phyloP scores from a whole-genome alignment of 176 grass and related monocot genomes.

The Typha latifolia region DNA sequence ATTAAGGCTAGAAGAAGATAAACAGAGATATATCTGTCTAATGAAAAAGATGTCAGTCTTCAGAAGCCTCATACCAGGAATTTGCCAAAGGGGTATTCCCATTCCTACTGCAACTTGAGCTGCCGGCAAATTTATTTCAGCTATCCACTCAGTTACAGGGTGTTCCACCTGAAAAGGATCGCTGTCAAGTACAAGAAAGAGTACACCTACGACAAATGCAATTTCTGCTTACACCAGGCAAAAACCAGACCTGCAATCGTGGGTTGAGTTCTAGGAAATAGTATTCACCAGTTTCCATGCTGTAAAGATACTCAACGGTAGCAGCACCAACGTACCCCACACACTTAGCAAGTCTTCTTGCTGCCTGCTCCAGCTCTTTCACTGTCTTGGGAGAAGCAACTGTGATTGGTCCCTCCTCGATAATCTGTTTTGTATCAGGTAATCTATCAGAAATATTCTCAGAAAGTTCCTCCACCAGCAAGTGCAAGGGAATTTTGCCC shows the following conservation, averaged over 20 bases:
- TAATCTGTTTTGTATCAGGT: slow-evolving; percentile 60
- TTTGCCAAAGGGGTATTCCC: slow-evolving; percentile 93
- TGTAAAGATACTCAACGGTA: slow-evolving; percentile 97
- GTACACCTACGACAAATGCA: no score
- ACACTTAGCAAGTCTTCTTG: slow-evolving; percentile 84
- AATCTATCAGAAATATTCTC: no score
- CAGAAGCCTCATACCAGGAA: slow-evolving; percentile 50
- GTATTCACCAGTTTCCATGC: slow-evolving; percentile 97
- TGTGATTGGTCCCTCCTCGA: slow-evolving; percentile 93
- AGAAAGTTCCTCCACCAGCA: slow-evolving; percentile 3
- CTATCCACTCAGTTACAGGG: slow-evolving; percentile 99
- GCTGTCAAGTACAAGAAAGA: background rate
- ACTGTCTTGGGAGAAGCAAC: slow-evolving; percentile 65
- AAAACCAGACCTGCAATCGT: slow-evolving; percentile 64
- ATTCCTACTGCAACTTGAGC: slow-evolving; percentile 97
- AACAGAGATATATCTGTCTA: no score
- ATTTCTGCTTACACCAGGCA: no score
- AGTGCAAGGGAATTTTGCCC: background rate
- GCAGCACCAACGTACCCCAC: slow-evolving; percentile 88
- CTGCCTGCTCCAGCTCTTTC: slow-evolving; percentile 89
- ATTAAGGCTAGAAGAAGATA: background rate
- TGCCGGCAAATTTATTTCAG: slow-evolving; percentile 93
- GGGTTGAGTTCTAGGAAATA: slow-evolving; percentile 98
- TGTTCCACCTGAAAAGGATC: slow-evolving; percentile 60
- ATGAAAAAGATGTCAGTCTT: no score